These are phyloP conservation scores for Trichoderma erinaceum DNA, from an alignment of 495 filamentous ascomycete species.

Conservation along the genomic window DNA sequence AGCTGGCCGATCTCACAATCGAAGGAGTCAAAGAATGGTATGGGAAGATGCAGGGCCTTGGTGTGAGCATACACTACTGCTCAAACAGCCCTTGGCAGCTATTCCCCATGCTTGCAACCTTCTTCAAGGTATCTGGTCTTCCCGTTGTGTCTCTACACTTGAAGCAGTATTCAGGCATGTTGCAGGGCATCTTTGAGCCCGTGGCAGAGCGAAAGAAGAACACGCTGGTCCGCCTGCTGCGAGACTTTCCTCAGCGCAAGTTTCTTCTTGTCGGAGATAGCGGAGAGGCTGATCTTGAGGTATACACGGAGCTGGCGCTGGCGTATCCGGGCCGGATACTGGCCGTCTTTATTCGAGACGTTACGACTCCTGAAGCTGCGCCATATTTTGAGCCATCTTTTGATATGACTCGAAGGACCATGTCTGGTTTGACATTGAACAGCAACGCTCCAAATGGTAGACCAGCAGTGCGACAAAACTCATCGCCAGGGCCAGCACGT, in stretches of 20 bases:
- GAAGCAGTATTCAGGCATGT: constrained; percentile 91
- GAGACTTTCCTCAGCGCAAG: constrained; percentile 81
- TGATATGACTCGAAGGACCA: constrained; percentile 18
- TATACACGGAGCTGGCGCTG: constrained; percentile 88
- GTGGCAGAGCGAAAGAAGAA: constrained; percentile 90
- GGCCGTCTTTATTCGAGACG: constrained; percentile 84
- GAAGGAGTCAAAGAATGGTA: constrained; percentile 91
- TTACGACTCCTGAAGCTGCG: constrained; percentile 65
- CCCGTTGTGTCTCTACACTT: constrained; percentile 86
- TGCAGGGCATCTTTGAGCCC: constrained; percentile 96
- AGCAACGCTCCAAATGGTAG: constrained; percentile 22
- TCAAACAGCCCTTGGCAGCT: constrained; percentile 96
- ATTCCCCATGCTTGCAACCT: constrained; percentile 78
- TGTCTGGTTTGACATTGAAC: constrained; percentile 12
- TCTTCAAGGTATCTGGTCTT: constrained; percentile 71
- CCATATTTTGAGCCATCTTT: constrained; percentile 74
- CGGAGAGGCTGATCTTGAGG: constrained; percentile 92
- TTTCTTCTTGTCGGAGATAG: constrained; percentile 94
- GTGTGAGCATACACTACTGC: constrained; percentile 85
- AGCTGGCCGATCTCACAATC: constrained; percentile 71
- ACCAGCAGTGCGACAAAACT: constrained; percentile 26
- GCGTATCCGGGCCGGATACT: constrained; percentile 77
- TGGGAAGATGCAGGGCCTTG: constrained; percentile 60
- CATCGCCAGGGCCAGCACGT: constrained; percentile 5
- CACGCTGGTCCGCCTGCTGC: constrained; percentile 74